Evolutionary conservation across 2,329 filamentous ascomycete species (phyloP).

Genomic region (Trichophyton rubrum): DNA sequence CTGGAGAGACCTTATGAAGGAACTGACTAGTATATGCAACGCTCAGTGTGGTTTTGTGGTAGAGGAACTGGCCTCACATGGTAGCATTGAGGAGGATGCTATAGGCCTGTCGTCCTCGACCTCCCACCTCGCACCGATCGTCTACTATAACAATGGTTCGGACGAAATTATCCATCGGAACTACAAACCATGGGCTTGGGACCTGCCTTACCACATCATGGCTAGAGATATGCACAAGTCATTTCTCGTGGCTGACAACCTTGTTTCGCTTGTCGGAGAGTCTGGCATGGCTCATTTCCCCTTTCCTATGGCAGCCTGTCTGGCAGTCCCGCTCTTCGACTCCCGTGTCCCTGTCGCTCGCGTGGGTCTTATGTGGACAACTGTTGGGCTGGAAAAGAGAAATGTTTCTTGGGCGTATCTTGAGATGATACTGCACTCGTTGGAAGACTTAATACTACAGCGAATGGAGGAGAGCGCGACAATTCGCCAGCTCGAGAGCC

Average conservation of each 20-base stretch:
- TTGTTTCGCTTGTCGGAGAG: conserved; percentile 46
- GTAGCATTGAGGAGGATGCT: background rate
- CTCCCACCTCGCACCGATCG: conserved; percentile 52
- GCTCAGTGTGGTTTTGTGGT: conserved; percentile 55
- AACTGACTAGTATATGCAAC: conserved; percentile 49
- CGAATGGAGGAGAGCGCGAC: conserved; percentile 21
- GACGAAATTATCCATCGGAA: conserved; percentile 40
- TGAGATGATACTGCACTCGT: conserved; percentile 54
- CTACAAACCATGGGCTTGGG: conserved; percentile 52
- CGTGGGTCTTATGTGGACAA: conserved; percentile 61
- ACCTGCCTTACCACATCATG: conserved; percentile 56
- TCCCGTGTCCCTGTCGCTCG: conserved; percentile 56
- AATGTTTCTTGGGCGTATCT: conserved; percentile 52
- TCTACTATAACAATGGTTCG: conserved; percentile 52
- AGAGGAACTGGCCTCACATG: conserved; percentile 21
- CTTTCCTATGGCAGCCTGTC: conserved; percentile 52
- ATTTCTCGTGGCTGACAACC: conserved; percentile 51
- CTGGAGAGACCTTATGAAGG: conserved; percentile 52
- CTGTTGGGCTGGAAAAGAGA: conserved; percentile 44
- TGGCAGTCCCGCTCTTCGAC: conserved; percentile 53
- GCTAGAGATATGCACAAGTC: conserved; percentile 51
- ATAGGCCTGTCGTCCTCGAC: conserved; percentile 23
- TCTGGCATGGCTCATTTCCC: conserved; percentile 43
- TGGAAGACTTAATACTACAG: conserved; percentile 54
- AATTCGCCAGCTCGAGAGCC: conserved; percentile 15